These are phyloP conservation scores for Fraxinus anomala DNA, from an alignment of 257 asterid genomes.

Conservation along the genomic window DNA sequence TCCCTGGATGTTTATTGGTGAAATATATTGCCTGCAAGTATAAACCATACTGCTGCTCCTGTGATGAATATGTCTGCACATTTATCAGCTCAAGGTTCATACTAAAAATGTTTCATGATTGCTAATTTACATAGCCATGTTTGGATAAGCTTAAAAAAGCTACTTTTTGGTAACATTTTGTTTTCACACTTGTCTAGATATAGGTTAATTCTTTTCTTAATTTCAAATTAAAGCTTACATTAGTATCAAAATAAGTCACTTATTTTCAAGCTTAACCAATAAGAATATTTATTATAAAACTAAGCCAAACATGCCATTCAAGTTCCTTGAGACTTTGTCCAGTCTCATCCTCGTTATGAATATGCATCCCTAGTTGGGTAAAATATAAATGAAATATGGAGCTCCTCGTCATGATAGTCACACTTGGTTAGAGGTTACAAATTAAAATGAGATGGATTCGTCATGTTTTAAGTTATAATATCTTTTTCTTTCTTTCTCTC, in stretches of 20 bases:
- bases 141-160: no score
- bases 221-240: no score
- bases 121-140: no score
- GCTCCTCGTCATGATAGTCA: not conserved
- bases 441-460: not conserved
- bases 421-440: not conserved
- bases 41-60: not conserved
- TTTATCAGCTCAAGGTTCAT: no score
- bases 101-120: no score
- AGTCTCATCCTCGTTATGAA: not conserved
- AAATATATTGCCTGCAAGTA: slow-evolving; percentile 11
- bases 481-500: not conserved
- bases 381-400: not conserved
- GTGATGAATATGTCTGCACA: not conserved
- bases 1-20: slow-evolving; percentile 18
- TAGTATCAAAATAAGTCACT: no score
- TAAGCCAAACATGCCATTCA: not conserved
- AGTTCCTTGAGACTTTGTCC: not conserved
- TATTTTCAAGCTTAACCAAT: no score
- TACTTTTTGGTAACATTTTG: no score
- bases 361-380: not conserved
- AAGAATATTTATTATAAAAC: not conserved
- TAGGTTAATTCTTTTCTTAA: no score
- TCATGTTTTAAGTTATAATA: no score
- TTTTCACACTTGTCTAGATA: no score